Conservation (phyloP, 1,139 yeast genomes). For the Debaryomyces nepalensis region DNA sequence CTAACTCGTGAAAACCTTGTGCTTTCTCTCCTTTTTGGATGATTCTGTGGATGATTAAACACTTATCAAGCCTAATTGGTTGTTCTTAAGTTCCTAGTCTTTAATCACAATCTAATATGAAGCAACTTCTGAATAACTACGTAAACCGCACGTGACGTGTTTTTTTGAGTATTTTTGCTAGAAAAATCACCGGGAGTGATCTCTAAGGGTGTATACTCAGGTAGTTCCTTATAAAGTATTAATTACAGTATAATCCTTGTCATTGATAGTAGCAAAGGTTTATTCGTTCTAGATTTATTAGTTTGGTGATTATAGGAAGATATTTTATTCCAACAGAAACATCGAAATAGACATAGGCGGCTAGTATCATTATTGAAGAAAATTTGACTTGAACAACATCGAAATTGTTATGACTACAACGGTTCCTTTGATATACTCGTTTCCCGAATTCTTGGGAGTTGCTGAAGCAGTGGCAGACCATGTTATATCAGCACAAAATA, state of each 20-base stretch:
- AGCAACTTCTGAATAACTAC: neutral
- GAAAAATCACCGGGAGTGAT: conserved; percentile 3
- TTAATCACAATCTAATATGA: too few species aligned
- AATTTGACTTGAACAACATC: neutral
- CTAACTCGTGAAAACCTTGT: too few species aligned
- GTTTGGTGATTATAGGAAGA: neutral
- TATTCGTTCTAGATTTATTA: neutral
- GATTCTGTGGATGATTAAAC: too few species aligned
- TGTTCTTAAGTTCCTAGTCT: too few species aligned
- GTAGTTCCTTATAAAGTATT: conserved; percentile 3
- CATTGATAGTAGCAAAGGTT: neutral
- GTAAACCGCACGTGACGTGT: neutral
- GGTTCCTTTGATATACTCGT: conserved; percentile 89
- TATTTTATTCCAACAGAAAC: neutral
- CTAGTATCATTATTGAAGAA: neutral
- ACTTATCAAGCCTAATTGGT: too few species aligned
- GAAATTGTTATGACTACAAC: conserved; percentile 69
- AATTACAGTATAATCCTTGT: conserved; percentile 1
- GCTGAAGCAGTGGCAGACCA: conserved; percentile 96
- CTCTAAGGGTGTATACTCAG: conserved; percentile 1
- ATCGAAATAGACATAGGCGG: neutral
- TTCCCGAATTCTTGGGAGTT: conserved; percentile 85
- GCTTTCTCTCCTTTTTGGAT: too few species aligned
- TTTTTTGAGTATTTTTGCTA: neutral
- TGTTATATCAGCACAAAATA: conserved; percentile 78